phyloP scores from a whole-genome alignment of 2,329 filamentous ascomycete genomes.

The Pyrenochaeta sp. region DNA sequence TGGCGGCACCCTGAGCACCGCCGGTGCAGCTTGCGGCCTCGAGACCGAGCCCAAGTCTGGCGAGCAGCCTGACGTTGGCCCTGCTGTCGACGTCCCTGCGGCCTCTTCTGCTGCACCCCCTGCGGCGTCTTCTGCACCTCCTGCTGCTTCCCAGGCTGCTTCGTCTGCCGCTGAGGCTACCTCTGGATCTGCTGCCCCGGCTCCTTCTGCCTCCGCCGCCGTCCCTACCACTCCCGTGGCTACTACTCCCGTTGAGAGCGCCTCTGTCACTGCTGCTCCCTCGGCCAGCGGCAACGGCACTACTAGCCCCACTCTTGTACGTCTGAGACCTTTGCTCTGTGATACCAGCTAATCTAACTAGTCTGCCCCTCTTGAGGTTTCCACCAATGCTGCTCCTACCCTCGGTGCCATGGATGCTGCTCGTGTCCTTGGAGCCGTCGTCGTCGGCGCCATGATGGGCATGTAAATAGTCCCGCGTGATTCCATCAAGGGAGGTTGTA shows the following conservation, averaged over 20 bases:
- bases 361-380: constrained; percentile 22
- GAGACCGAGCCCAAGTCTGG: constrained; percentile 25
- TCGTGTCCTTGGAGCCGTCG: constrained; percentile 23
- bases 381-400: constrained; percentile 22
- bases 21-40: constrained; percentile 33
- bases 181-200: constrained; percentile 4
- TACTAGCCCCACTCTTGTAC: constrained; percentile 23
- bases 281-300: constrained; percentile 18
- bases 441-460: constrained; percentile 24
- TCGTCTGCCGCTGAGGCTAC: constrained; percentile 1
- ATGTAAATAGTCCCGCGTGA: too few relatives aligned
- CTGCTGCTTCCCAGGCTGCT: not conserved
- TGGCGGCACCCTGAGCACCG: constrained; percentile 44
- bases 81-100: constrained; percentile 13
- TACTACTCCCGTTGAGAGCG: constrained; percentile 9
- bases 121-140: constrained; percentile 5
- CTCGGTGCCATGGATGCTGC: constrained; percentile 7
- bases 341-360: not conserved
- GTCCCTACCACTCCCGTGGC: not conserved
- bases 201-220: not conserved
- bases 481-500: too few relatives aligned
- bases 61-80: constrained; percentile 25
- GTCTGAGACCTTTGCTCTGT: constrained; percentile 3
- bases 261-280: constrained; percentile 7
- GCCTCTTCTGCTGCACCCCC: constrained; percentile 11